Base-by-base conservation (phyloP, 495 filamentous ascomycete genomes). In the Amorphotheca resinae region DNA sequence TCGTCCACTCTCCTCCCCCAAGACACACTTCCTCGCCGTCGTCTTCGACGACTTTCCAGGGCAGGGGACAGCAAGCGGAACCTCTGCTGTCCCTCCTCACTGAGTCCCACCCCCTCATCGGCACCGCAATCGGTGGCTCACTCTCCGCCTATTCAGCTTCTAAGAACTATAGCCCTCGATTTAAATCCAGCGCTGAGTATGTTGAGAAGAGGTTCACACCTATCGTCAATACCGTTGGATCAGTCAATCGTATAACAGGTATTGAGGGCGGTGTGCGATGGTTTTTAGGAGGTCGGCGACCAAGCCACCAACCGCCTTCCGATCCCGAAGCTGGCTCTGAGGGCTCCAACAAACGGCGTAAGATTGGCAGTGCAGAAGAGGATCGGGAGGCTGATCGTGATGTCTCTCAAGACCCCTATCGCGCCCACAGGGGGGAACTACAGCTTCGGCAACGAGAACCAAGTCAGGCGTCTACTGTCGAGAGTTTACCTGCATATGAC, bases 151-250 rank as follows among this genome's bases (percentile, higher is more conserved):
- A 95, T 56, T 73, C 77, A 22, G 76, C 69, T 3, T 82, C 82
- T 14, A 95, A 96, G 59, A 82, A 82, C 18, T 91, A 91, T 55
- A 87, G 84, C 4, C 85, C 87, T 0, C 74, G 82, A 2, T 80
- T 95, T 61, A 84, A 81, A 53, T 79, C 80, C 31, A 72, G 83
- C 48, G 86, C 83, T 30, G 84, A 93, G 53, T 82, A 86, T 49
- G 75, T 95, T 22, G 88, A 95, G 59, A 77, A 80, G 26, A 84
- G 77, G 50, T 78, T 94, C 26, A 79, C 78, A 1, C 87, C 85
- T 2, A 75, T 95, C 22, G 84, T 79, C 35, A 86, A 79, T 53
- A 86, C 82, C 0, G 82, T 93, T 1, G 77, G 79, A n/a, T 80
- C 70, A 1, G 81, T 94, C 4, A 77, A 83, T 14, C 73, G 84